phyloP scores from a whole-genome alignment of 2,329 filamentous ascomycete species.

The Ramularia endophylla region DNA sequence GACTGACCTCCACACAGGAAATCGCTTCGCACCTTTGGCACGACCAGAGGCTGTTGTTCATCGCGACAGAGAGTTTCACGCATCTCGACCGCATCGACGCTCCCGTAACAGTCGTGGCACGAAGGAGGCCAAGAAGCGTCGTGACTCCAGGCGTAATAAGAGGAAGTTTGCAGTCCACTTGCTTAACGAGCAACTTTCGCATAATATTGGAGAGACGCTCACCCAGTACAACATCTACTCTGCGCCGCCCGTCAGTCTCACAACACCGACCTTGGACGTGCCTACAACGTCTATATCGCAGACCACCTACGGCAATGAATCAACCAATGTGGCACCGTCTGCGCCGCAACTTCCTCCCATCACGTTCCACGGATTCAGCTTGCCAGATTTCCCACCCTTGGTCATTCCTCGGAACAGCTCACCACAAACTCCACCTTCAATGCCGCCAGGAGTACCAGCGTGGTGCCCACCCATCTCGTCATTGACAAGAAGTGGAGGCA shows the following conservation, averaged over 20 bases:
- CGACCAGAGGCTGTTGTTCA: constrained; percentile 9
- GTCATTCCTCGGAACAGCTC: constrained; percentile 4
- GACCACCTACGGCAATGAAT: not conserved
- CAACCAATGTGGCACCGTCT: not conserved
- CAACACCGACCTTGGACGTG: constrained; percentile 3
- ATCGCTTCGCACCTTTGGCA: constrained; percentile 25
- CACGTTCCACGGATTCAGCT: constrained; percentile 17
- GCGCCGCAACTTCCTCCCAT: constrained; percentile 19
- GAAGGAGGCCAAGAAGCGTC: constrained; percentile 28
- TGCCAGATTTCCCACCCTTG: constrained; percentile 17
- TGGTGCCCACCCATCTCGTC: constrained; percentile 27
- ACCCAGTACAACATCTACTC: constrained; percentile 15
- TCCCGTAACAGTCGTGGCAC: constrained; percentile 24
- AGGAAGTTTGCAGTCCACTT: constrained; percentile 24
- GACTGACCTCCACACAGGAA: constrained; percentile 14
- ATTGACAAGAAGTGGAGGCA: constrained; percentile 17
- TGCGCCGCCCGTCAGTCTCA: constrained; percentile 1
- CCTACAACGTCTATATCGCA: constrained; percentile 4
- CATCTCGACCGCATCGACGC: constrained; percentile 16
- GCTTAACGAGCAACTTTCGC: constrained; percentile 27
- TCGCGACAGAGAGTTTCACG: constrained; percentile 12
- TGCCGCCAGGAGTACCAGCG: constrained; percentile 14
- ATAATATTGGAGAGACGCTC: constrained; percentile 24
- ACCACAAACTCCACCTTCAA: constrained; percentile 8
- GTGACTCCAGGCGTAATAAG: constrained; percentile 23